Base-by-base conservation (phyloP, 768 basidiomycete species). In the Nevesoporus exiguus region DNA sequence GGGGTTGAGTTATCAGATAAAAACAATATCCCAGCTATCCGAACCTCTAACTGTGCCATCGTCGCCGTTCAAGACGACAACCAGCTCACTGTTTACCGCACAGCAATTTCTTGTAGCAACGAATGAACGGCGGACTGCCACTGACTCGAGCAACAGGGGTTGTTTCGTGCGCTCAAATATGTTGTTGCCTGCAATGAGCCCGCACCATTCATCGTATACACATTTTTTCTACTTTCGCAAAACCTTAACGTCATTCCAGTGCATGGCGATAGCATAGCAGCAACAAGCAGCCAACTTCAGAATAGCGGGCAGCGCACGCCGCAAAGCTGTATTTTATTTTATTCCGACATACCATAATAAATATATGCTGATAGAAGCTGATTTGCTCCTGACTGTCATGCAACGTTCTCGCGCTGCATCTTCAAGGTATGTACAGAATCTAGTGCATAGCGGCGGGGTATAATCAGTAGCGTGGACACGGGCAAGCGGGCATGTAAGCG, bases 1-100 rank as follows among this genome's bases (percentile, higher is more conserved):
- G 25, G 21, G n/a, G 50, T 42, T 11, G 31, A 47, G 43, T 48
- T 46, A 42, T 62, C 49, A 47, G 51, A 52, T 31, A 48, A 49
- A 50, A 58, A 21, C 19, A n/a, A 31, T 31, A 40, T 50, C 29
- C 37, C 6, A 44, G 8, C 41, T 25, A 41, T 37, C n/a, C n/a
- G n/a, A n/a, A n/a, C n/a, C 44, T 45, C 58, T 49, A 49, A 29
- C 39, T 30, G 50, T 30, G 33, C 40, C 30, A 8, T 39, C 25
- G 39, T 48, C 13, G 8, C n/a, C 17, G 41, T 25, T 25, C 42
- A n/a, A 43, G 27, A 4, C 5, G 27, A 8, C 33, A 2, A 13
- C 27, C n/a, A 30, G 21, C 44, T 30, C 44, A 30, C 7, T 13
- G 44, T 11, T 27, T 5, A 15, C 42, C 25, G 10, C 42, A 43